Evolutionary conservation across 2,329 filamentous ascomycete species (phyloP).

Genomic region (Plenodomus tracheiphilus): DNA sequence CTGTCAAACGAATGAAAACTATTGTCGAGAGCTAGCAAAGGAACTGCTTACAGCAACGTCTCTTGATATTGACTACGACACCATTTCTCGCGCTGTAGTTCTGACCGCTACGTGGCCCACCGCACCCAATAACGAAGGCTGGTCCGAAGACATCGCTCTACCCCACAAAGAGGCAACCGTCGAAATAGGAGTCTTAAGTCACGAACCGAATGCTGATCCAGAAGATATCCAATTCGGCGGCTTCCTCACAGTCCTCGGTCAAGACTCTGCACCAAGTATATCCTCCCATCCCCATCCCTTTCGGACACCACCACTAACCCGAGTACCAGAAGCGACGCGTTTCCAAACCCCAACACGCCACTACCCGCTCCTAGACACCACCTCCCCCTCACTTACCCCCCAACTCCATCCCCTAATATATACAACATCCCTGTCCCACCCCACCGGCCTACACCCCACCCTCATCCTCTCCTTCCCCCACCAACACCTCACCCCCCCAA

Average conservation of each 20-base stretch:
- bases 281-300: neutral
- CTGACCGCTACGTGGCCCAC: slow-evolving; percentile 66
- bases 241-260: slow-evolving; percentile 75
- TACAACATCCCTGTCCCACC: slow-evolving; percentile 65
- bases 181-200: slow-evolving; percentile 79
- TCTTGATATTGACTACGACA: slow-evolving; percentile 78
- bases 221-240: slow-evolving; percentile 81
- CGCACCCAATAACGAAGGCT: slow-evolving; percentile 36
- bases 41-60: slow-evolving; percentile 60
- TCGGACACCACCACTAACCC: slow-evolving; percentile 1
- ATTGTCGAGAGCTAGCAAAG: slow-evolving; percentile 56
- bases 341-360: slow-evolving; percentile 90
- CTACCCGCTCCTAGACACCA: slow-evolving; percentile 52
- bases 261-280: slow-evolving; percentile 68
- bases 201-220: slow-evolving; percentile 65
- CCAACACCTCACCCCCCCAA: slow-evolving; percentile 51
- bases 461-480: slow-evolving; percentile 71
- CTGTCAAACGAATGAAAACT: slow-evolving; percentile 48
- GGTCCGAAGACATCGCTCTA: slow-evolving; percentile 51
- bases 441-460: slow-evolving; percentile 82
- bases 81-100: slow-evolving; percentile 66
- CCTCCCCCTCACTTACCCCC: slow-evolving; percentile 19
- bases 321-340: slow-evolving; percentile 64
- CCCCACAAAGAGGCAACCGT: slow-evolving; percentile 56
- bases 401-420: slow-evolving; percentile 62